phyloP scores from a whole-genome alignment of 108 stramenopile species.

The Conticribra guillardii region DNA sequence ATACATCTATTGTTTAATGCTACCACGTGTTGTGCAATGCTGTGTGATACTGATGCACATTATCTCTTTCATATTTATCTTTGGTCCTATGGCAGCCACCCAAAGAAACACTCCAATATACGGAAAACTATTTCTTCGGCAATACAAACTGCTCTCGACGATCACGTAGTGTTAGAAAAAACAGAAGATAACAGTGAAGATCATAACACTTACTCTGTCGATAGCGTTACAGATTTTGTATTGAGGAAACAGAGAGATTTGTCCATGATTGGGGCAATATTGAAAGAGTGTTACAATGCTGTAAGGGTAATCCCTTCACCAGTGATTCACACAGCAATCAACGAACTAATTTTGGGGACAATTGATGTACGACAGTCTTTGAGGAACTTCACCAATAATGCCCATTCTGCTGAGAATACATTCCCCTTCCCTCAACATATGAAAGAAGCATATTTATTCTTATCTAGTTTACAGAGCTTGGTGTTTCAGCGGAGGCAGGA shows the following conservation, averaged over 20 bases:
- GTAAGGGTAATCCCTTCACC: slow-evolving; percentile 18
- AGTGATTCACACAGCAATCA: slow-evolving; percentile 21
- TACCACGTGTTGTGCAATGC: too few species aligned
- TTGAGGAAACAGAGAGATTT: slow-evolving; percentile 29
- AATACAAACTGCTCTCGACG: neutral
- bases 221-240: neutral
- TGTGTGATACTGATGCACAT: too few species aligned
- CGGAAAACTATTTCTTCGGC: neutral
- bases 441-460: slow-evolving; percentile 7
- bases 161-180: neutral
- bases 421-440: slow-evolving; percentile 26
- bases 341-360: slow-evolving; percentile 15
- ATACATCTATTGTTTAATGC: too few species aligned
- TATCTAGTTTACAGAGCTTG: slow-evolving; percentile 17
- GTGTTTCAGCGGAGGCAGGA: slow-evolving; percentile 1
- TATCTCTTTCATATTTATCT: too few species aligned
- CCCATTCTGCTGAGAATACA: neutral
- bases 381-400: neutral
- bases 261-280: slow-evolving; percentile 24
- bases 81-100: too few species aligned
- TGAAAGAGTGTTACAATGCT: slow-evolving; percentile 26
- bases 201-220: too few species aligned
- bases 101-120: slow-evolving; percentile 12
- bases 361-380: slow-evolving; percentile 19
- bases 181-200: neutral